Evolutionary conservation across 2,329 filamentous ascomycete genomes (phyloP), one percentile per base, ranked within the genome.

Genomic region (Colletotrichum kahawae): DNA sequence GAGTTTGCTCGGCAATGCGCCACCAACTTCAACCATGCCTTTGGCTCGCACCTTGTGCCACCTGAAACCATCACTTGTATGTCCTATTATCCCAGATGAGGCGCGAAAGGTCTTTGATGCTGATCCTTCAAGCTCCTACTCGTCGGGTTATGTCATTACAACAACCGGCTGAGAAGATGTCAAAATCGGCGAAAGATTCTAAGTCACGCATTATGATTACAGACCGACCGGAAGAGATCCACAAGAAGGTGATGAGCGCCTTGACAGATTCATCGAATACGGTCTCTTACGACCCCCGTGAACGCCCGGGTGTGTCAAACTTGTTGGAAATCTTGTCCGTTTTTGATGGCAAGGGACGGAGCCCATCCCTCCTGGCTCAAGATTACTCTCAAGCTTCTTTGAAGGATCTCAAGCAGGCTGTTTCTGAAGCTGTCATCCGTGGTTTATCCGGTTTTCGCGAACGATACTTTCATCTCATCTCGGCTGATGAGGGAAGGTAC

Each of bases 1-100:
- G 97, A 99, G 82, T 98, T 98, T 82, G 92, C 96, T 1, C 91
- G 97, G 67, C 93, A 97, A 82, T 93, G 95, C 77, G 97, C 94
- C 10, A 93, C 91, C 75, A 94, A 94, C 81, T 98, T 99, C 87
- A 98, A 98, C 83, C 89, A 94, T 81, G 84, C 90, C 3, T 95
- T 94, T 79, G 91, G 91, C 1, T 83, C 91, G n/a, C 88, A 86
- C 16, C 83, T 98, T 4, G 87, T 93, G 0, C 82, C 89, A 1
- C 95, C 95, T 0, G 87, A 93, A 78, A 94, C 94, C 1, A 86
- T 97, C 56, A 90, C 95, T 33, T 94, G 95, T 95, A 87, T 79
- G 85, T 76, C 43, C 29, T 38, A 8, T 16, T 54, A 16, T 36
- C 24, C 27, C 29, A 27, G 16, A 4, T 10, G 27, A 24, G 31